Evolutionary conservation across 2,329 filamentous ascomycete species (phyloP), one percentile per base, ranked within the genome.

Genomic region (Aspergillus uvarum): DNA sequence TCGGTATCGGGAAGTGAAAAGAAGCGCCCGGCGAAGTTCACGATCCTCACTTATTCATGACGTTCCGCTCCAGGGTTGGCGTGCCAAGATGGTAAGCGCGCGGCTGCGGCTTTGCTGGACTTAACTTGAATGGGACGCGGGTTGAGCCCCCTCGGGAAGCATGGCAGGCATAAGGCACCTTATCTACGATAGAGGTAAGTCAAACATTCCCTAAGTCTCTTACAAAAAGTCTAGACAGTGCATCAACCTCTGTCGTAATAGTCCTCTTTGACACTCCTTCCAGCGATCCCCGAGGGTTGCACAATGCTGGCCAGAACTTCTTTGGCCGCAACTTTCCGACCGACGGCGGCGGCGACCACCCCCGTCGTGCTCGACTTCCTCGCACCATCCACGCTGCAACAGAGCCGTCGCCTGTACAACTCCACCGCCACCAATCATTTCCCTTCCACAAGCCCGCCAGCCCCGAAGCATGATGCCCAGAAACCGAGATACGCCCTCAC

Each of bases 401-500:
- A 63, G 60, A 48, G 42, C 42, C 60, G 63, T 70, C 63, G 69
- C 53, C 59, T 58, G 60, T 59, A 67, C 58, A 67, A 68, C 32
- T 68, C 70, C 44, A 66, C 67, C 11, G 59, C 65, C 6, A 59
- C 73, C 12, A 63, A 72, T 55, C 74, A 75, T 51, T 67, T 74
- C 35, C 3, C 55, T 49, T 42, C 22, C 22, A 22, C 22, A 22
- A n/a, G 11, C n/a, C 42, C 51, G 24, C 24, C 50, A 29, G 7
- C 26, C 29, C 54, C 21, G 11, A 14, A 14, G 44, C 22, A 49
- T 54, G 69, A 31, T 60, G 63, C 29, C 42, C 67, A 7, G 26
- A 76, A 75, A 59, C 70, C 72, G 26, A 72, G 70, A 63, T 80
- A 88, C 73, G 83, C 87, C 10, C 80, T 95, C 51, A 91, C 87